phyloP scores from a whole-genome alignment of 1,139 yeast species.

The Pichia cactophila region DNA sequence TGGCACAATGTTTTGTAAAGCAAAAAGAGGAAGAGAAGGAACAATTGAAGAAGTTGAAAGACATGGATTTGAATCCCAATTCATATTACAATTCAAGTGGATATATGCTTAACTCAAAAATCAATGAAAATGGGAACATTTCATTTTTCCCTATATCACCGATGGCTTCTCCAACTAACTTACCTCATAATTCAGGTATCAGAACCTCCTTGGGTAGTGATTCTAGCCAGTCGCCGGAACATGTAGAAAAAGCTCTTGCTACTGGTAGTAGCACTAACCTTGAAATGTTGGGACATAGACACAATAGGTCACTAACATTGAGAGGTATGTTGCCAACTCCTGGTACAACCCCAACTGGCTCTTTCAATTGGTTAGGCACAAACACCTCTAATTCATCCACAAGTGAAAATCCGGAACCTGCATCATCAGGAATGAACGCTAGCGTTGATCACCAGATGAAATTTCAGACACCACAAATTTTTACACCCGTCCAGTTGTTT shows the following conservation, averaged over 20 bases:
- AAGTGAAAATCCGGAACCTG: background rate
- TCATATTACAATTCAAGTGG: constrained; percentile 7
- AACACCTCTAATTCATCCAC: background rate
- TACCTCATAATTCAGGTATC: constrained; percentile 8
- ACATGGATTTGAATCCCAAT: constrained; percentile 11
- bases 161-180: constrained; percentile 23
- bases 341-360: constrained; percentile 24
- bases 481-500: constrained; percentile 21
- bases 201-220: constrained; percentile 3
- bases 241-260: constrained; percentile 4
- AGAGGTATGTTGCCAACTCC: constrained; percentile 22
- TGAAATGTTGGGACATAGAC: constrained; percentile 5
- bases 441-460: constrained; percentile 4
- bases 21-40: constrained; percentile 18
- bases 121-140: constrained; percentile 10
- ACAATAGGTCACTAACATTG: constrained; percentile 22
- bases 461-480: constrained; percentile 14
- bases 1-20: constrained; percentile 20
- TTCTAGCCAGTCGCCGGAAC: constrained; percentile 9
- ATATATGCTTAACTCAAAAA: constrained; percentile 8
- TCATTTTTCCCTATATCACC: constrained; percentile 23
- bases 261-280: background rate
- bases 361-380: constrained; percentile 9
- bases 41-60: constrained; percentile 9
- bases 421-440: background rate